phyloP scores from a whole-genome alignment of 495 filamentous ascomycete species.

The Penicillium maclennaniae region DNA sequence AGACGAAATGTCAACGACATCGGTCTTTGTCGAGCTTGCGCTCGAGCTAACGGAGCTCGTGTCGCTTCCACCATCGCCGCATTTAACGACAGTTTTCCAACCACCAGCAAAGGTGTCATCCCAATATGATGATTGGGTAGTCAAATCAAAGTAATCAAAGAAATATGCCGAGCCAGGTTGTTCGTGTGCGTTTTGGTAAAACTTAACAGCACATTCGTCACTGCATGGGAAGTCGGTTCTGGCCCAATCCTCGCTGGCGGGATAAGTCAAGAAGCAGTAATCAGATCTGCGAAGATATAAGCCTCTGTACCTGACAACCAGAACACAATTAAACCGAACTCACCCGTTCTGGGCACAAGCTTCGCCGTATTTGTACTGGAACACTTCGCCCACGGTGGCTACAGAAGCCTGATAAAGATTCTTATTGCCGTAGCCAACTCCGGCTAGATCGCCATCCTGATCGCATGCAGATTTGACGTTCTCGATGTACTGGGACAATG shows the following conservation, averaged over 20 bases:
- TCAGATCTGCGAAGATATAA: conserved; percentile 16
- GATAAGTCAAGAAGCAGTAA: conserved; percentile 25
- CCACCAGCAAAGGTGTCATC: conserved; percentile 20
- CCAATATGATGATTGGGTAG: conserved; percentile 19
- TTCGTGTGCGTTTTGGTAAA: conserved; percentile 24
- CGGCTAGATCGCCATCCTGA: conserved; percentile 24
- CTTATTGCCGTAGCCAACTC: conserved; percentile 10
- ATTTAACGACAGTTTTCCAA: conserved; percentile 23
- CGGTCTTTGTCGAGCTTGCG: conserved; percentile 13
- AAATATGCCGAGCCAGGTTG: conserved; percentile 24
- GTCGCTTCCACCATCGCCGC: conserved; percentile 17
- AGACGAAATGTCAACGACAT: conserved; percentile 6
- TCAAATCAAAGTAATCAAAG: conserved; percentile 19
- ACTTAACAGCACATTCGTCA: conserved; percentile 25
- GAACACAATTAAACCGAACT: conserved; percentile 4
- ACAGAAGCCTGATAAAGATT: conserved; percentile 16
- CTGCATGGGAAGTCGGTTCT: conserved; percentile 17
- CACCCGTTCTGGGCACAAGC: conserved; percentile 24
- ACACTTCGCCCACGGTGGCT: conserved; percentile 23
- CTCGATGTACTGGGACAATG: conserved; percentile 24
- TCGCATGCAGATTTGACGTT: conserved; percentile 24
- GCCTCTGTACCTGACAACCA: conserved; percentile 3
- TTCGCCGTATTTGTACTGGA: conserved; percentile 27
- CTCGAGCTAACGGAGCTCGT: conserved; percentile 15
- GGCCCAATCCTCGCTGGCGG: conserved; percentile 15